phyloP scores from a whole-genome alignment of 2,329 filamentous ascomycete genomes.

The Trichoderma brevicompactum region DNA sequence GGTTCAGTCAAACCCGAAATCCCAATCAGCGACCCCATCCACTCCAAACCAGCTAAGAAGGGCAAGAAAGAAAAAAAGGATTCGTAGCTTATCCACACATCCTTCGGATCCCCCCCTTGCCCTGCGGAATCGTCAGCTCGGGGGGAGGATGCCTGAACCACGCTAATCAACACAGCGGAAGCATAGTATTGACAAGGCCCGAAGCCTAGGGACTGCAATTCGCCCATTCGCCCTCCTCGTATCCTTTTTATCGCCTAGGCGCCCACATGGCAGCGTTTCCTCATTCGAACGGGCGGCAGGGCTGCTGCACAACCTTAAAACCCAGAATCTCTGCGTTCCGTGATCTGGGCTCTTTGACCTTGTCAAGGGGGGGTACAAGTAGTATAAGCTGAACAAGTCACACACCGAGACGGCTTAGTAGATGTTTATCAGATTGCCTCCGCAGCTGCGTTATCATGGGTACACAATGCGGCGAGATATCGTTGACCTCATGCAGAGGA shows the following conservation, averaged over 20 bases:
- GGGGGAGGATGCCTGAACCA: no score
- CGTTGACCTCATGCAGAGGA: no score
- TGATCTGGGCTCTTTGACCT: no score
- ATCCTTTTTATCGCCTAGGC: not conserved
- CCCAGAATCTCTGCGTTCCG: no score
- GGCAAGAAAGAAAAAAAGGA: not conserved
- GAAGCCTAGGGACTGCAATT: not conserved
- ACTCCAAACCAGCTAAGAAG: constrained; percentile 3
- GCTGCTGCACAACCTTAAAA: constrained; percentile 8
- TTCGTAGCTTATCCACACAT: not conserved
- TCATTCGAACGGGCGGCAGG: not conserved
- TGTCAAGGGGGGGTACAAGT: no score
- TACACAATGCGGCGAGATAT: no score
- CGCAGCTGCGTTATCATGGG: no score
- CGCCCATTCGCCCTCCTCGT: not conserved
- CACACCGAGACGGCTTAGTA: no score
- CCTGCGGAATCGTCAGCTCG: not conserved
- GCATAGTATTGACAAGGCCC: no score
- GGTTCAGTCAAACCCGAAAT: constrained; percentile 22
- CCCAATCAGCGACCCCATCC: constrained; percentile 9
- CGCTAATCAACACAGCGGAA: no score
- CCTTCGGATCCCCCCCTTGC: not conserved
- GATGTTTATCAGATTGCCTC: no score
- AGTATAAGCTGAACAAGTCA: no score
- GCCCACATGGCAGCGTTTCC: constrained; percentile 21